Evolutionary conservation across 345 rosid species (phyloP), one percentile per base, ranked within the genome.

Genomic region (Balakata baccata): DNA sequence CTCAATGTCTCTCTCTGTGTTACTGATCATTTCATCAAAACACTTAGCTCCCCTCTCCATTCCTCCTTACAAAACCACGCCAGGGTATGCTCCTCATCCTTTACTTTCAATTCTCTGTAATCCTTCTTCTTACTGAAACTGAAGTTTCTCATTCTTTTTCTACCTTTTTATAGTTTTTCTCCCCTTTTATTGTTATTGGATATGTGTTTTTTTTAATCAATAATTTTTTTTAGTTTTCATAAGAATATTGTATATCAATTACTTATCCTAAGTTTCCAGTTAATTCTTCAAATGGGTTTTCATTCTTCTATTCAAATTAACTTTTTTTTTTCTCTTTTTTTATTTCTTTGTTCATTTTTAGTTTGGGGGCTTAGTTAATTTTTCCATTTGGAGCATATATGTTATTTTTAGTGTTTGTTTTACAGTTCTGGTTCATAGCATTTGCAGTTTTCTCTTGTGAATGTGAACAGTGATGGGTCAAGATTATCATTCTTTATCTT

Each of bases 1-100:
- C 84, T 77, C 60, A 58, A 38, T 64, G 61, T 68, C 77, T 76
- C 73, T 53, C 81, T 61, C 52, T 25, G 52, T 54, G 52, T 41
- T 29, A 6, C 64, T 60, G 43, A 10, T 60, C 64, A 29, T 25
- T n/a, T 34, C 73, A 39, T 17, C 39, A 45, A 45, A 17, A 20
- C 8, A 45, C 16, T 60, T 67, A 66, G 38, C 76, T 64, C 65
- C 39, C 54, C 11, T 3, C 37, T 38, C 23, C 3, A 20, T n/a
- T 37, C 51, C 64, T 58, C 45, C 39, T 37, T 62, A 5, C 37
- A 37, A 6, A 17, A 3, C 10, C 23, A 4, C 18, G 10, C 65
- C 49, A 63, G 13, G 65, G 65, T 61, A 25, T 58, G 4, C 22
- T 25, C 34, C 1, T 51, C 3, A 22, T 60, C 22, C 38, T 46